These are phyloP conservation scores for Syzygium oleosum DNA, from an alignment of 345 rosid species.

Conservation along the genomic window DNA sequence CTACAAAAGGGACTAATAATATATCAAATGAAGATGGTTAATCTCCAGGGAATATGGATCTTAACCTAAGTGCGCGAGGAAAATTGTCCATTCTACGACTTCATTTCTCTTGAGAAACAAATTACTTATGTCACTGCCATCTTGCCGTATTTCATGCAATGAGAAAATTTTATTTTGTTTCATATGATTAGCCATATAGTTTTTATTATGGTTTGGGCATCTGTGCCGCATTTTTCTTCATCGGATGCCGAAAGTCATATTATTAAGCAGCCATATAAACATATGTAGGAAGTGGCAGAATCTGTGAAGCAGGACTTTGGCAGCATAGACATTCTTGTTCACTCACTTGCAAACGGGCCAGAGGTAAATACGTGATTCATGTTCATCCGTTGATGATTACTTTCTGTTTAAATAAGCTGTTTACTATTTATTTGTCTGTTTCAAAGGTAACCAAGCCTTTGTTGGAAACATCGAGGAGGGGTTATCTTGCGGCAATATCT, in stretches of 20 bases:
- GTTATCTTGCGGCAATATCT: constrained; percentile 89
- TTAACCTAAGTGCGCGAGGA: not conserved
- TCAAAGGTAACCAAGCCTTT: constrained; percentile 80
- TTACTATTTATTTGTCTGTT: not conserved
- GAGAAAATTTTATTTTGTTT: not conserved
- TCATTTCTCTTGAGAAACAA: not conserved
- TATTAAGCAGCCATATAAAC: constrained; percentile 1
- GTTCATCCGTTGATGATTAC: not conserved
- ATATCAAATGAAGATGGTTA: not conserved
- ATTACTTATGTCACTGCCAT: not conserved
- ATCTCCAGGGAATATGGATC: not conserved
- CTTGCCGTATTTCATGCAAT: not conserved
- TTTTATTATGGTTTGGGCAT: not conserved
- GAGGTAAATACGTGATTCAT: constrained; percentile 41
- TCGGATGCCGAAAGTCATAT: not conserved
- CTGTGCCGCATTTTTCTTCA: not conserved
- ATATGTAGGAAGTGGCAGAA: constrained; percentile 79
- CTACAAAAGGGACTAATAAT: not conserved
- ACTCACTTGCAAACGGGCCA: constrained; percentile 94
- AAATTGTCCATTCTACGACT: not conserved
- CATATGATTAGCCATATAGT: not conserved
- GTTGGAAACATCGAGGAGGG: constrained; percentile 88
- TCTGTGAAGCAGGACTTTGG: constrained; percentile 81
- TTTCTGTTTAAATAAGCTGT: not conserved
- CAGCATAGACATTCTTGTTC: constrained; percentile 88